A percentile compares a stretch with the other conserved stretches of the same genome.
These are phyloP conservation scores for Brassica nigra DNA, from an alignment of 345 rosid species.

Conservation along the genomic window DNA sequence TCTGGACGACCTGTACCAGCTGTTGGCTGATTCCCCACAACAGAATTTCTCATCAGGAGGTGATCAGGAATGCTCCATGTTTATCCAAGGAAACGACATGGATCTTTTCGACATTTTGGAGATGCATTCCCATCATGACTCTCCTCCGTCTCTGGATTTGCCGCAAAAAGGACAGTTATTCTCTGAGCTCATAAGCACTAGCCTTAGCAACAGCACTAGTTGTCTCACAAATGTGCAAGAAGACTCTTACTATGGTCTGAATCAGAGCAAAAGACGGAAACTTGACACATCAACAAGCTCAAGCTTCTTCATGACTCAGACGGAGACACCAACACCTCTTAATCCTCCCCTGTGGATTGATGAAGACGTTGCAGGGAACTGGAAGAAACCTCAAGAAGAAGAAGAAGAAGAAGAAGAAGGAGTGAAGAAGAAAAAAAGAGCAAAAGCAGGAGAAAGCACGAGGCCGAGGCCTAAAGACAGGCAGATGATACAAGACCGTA, in stretches of 20 bases:
- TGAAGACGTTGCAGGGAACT: conserved; percentile 50
- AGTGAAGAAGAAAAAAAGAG: conserved; percentile 66
- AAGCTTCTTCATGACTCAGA: conserved; percentile 14
- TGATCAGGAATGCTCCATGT: conserved; percentile 26
- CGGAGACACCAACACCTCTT: conserved; percentile 35
- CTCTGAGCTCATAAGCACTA: conserved; percentile 74
- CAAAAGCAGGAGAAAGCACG: conserved; percentile 78
- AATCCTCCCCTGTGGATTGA: conserved; percentile 62
- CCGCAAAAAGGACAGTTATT: conserved; percentile 59
- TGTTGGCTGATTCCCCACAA: conserved; percentile 50
- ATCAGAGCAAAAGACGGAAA: conserved; percentile 52
- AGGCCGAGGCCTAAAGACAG: conserved; percentile 96
- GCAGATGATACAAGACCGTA: conserved; percentile 91
- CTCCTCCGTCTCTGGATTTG: background rate
- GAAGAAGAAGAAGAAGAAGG: conserved; percentile 56
- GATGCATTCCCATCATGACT: conserved; percentile 12
- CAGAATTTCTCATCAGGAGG: conserved; percentile 22
- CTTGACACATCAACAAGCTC: conserved; percentile 46
- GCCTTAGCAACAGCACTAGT: conserved; percentile 49
- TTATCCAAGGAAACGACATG: conserved; percentile 41
- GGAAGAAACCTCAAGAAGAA: conserved; percentile 55
- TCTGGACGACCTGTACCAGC: conserved; percentile 55
- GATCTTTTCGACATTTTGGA: conserved; percentile 48
- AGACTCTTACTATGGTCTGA: background rate
- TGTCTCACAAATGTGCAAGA: conserved; percentile 40